Conservation (phyloP, 1,284 basidiomycete genomes). For the Porphyrellus sp. region DNA sequence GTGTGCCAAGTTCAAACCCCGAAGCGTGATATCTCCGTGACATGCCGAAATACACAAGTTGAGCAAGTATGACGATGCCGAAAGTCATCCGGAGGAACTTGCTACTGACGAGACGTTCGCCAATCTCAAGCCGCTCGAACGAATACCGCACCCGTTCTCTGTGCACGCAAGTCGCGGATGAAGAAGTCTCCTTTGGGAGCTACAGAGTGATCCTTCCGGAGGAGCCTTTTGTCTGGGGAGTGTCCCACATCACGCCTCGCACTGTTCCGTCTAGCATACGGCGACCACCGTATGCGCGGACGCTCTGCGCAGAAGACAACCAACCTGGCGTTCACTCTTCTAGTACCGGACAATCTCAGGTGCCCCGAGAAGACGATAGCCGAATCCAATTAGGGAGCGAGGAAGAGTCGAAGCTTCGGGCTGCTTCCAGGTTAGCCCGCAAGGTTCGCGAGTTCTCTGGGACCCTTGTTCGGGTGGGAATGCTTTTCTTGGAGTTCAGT, state of each 20-base stretch:
- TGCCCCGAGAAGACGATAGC: constrained; percentile 34
- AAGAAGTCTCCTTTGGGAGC: constrained; percentile 43
- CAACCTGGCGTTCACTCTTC: constrained; percentile 1
- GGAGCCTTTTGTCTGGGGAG: constrained; percentile 64
- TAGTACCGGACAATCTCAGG: constrained; percentile 28
- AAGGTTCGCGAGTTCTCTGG: constrained; percentile 58
- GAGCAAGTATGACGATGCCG: not conserved
- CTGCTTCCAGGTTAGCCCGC: constrained; percentile 60
- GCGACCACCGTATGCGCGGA: constrained; percentile 56
- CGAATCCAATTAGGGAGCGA: constrained; percentile 54
- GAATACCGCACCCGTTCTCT: constrained; percentile 7
- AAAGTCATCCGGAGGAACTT: not conserved
- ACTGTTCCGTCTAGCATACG: constrained; percentile 58
- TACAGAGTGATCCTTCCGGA: constrained; percentile 65
- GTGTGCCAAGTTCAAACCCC: too few relatives aligned
- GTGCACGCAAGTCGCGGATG: constrained; percentile 2
- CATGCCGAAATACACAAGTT: too few relatives aligned
- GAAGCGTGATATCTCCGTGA: too few relatives aligned
- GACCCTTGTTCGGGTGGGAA: constrained; percentile 53
- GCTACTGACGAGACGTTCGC: not conserved
- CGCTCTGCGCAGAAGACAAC: constrained; percentile 3
- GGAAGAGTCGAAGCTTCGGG: constrained; percentile 56
- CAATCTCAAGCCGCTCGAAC: not conserved
- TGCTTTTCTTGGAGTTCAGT: not conserved
- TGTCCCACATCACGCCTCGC: constrained; percentile 56